Evolutionary conservation across 192 early-diverging fungal genomes (phyloP), one percentile per base, ranked within the genome.

Genomic region (Coemansia sp.): DNA sequence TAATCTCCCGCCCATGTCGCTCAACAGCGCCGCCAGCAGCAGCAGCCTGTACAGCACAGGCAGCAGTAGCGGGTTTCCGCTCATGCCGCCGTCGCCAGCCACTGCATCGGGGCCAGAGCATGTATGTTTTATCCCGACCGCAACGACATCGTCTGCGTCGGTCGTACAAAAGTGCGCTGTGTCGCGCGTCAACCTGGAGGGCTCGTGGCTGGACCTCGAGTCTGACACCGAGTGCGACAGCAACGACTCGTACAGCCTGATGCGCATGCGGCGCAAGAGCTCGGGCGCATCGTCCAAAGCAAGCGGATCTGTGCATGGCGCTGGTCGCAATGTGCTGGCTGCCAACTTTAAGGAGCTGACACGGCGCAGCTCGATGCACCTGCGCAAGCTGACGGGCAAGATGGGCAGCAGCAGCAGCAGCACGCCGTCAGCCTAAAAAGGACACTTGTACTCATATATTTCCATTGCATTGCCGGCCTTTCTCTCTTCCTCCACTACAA

Each of bases 121-220:
- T 36, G 4, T 40, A 4, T 19, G 56, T n/a, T 48, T 40, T 9
- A n/a, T 42, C 9, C n/a, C 41, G 6, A 19, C 41, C 3, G 15
- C 41, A 21, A 14, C 36, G 8, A 38, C 36, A 38, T 38, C 36
- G 1, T 8, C 36, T 38, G 7, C 3, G 36, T 14, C 36, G 15
- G 3, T 8, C 5, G 5, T 18, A 19, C 41, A 19, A 42, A 42
- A 42, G 41, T 42, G 41, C 18, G n/a, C n/a, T 42, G 41, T 42
- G 4, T 59, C 68, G 35, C 68, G 68, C 34, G 41, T 70, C 57
- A 70, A 70, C 56, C 41, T 70, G 14, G 61, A 36, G 22, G 68
- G 68, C 48, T 70, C 68, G 35, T 70, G 68, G 68, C 62, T 70
- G 61, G 62, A 64, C 57, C 57, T 70, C 34, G 68, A 70, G 32